Evolutionary conservation across 2,329 filamentous ascomycete genomes (phyloP).

Genomic region (Sporothrix protearum): DNA sequence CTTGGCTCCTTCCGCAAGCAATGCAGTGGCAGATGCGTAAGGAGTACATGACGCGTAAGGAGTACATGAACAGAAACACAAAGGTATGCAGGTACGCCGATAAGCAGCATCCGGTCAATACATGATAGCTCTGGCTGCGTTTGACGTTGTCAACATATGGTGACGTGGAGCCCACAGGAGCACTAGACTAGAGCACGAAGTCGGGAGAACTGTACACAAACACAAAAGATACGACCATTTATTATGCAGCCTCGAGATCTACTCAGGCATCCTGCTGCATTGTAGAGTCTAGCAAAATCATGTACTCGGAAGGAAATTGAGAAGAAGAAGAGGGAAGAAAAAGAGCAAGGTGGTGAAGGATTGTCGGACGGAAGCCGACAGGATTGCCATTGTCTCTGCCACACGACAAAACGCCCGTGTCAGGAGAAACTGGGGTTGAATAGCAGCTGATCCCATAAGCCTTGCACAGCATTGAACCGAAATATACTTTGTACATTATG

Average conservation of each 20-base stretch:
- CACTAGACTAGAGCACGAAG: too few relatives aligned
- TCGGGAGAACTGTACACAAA: neutral
- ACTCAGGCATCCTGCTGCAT: neutral
- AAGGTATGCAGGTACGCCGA: neutral
- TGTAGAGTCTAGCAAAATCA: neutral
- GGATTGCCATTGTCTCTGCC: neutral
- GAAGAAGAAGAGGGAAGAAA: neutral
- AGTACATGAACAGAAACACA: neutral
- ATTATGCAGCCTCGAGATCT: neutral
- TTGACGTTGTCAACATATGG: neutral
- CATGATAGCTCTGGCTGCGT: neutral
- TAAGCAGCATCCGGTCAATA: neutral
- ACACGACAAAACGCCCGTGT: neutral
- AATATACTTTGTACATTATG: too few relatives aligned
- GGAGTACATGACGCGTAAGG: neutral
- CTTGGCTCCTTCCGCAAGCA: neutral
- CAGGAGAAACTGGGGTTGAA: neutral
- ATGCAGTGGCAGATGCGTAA: neutral
- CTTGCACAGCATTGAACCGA: neutral
- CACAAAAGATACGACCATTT: neutral
- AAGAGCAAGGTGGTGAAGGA: neutral
- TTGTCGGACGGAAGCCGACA: neutral
- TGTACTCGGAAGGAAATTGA: neutral
- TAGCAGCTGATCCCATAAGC: neutral
- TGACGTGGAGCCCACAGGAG: neutral